These are phyloP conservation scores for Dioscorea zingiberensis DNA, from an alignment of 106 monocot genomes.

Conservation along the genomic window DNA sequence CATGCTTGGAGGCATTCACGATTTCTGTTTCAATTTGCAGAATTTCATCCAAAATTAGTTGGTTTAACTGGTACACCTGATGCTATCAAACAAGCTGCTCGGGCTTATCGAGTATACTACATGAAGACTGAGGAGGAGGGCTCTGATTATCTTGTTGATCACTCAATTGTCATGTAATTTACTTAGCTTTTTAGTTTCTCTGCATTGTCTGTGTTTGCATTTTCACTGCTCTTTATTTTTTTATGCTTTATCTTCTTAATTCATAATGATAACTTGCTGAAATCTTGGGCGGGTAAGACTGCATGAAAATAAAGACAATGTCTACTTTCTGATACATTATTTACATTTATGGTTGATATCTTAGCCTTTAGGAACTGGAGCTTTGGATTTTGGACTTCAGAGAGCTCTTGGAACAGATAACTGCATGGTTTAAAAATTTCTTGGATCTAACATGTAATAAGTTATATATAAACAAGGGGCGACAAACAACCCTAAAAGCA, in stretches of 20 bases:
- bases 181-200: neutral
- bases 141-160: constrained; percentile 94
- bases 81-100: constrained; percentile 67
- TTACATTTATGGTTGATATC: no score
- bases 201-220: neutral
- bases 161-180: constrained; percentile 92
- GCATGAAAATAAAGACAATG: no score
- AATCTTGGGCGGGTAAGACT: neutral
- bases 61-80: constrained; percentile 81
- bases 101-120: constrained; percentile 94
- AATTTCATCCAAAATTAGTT: constrained; percentile 82
- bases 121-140: constrained; percentile 97
- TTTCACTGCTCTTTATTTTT: neutral
- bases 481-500: no score
- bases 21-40: constrained; percentile 27
- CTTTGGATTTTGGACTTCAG: no score
- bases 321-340: no score
- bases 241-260: neutral
- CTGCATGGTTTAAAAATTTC: no score
- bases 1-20: neutral
- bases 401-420: no score
- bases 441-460: neutral
- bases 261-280: neutral
- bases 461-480: neutral
- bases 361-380: no score